These are phyloP conservation scores for Microbotryomycetes sp. DNA, from an alignment of 1,284 basidiomycete species.

Conservation along the genomic window DNA sequence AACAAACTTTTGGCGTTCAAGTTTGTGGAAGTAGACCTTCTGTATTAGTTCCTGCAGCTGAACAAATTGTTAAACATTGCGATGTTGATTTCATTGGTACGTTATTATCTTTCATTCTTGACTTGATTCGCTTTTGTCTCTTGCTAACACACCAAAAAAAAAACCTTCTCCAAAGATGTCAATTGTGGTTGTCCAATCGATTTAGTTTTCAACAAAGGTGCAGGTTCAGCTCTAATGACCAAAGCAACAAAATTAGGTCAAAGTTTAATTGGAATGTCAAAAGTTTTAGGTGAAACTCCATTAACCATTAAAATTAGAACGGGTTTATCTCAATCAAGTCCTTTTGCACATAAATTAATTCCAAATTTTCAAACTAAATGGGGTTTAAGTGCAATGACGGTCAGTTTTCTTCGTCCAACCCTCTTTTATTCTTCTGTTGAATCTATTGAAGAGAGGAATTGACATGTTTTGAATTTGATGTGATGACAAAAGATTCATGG, in stretches of 20 bases:
- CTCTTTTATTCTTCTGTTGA: neutral
- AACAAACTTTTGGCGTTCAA: conserved; percentile 86
- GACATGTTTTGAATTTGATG: neutral
- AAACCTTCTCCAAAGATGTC: conserved; percentile 88
- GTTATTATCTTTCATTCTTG: neutral
- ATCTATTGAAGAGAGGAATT: conserved; percentile 1
- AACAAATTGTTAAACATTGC: conserved; percentile 67
- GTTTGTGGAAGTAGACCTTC: conserved; percentile 64
- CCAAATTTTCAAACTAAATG: conserved; percentile 72
- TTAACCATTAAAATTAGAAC: conserved; percentile 93
- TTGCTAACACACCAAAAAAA: neutral
- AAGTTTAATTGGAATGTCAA: conserved; percentile 86
- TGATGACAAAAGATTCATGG: conserved; percentile 68
- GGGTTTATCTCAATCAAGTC: conserved; percentile 69
- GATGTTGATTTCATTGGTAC: conserved; percentile 36
- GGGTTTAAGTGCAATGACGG: conserved; percentile 72
- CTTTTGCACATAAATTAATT: conserved; percentile 87
- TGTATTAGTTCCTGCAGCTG: conserved; percentile 72
- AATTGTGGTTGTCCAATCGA: conserved; percentile 98
- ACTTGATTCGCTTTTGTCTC: neutral
- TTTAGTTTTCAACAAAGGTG: conserved; percentile 69
- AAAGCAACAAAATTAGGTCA: conserved; percentile 72
- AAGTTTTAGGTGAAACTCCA: conserved; percentile 82
- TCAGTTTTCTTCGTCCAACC: conserved; percentile 42
- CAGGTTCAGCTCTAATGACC: conserved; percentile 62